Evolutionary conservation across 2,329 filamentous ascomycete genomes (phyloP).

Genomic region (Diaporthe sp.): DNA sequence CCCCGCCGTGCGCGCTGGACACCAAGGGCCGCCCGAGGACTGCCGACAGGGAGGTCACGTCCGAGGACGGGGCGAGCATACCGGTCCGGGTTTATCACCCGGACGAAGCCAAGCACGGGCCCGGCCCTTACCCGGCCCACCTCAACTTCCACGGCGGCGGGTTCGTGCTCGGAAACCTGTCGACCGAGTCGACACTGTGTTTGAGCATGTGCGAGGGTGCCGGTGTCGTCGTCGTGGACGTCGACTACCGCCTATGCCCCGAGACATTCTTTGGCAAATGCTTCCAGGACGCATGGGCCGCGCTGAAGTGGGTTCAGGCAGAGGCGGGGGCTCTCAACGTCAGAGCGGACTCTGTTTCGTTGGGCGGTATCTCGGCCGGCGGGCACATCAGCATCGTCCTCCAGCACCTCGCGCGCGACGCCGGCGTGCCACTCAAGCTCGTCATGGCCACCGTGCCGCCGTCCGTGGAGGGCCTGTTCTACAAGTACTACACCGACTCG

Average conservation of each 20-base stretch:
- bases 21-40: constrained; percentile 49
- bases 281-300: constrained; percentile 55
- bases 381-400: constrained; percentile 53
- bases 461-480: constrained; percentile 46
- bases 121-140: constrained; percentile 52
- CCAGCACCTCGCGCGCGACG: constrained; percentile 55
- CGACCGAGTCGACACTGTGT: constrained; percentile 52
- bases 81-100: constrained; percentile 53
- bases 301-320: constrained; percentile 51
- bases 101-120: constrained; percentile 47
- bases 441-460: constrained; percentile 53
- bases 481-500: constrained; percentile 52
- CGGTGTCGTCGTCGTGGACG: constrained; percentile 55
- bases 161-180: constrained; percentile 54
- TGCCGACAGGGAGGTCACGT: constrained; percentile 46
- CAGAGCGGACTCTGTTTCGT: constrained; percentile 51
- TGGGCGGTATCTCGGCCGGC: constrained; percentile 57
- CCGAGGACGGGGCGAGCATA: constrained; percentile 49
- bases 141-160: constrained; percentile 57
- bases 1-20: constrained; percentile 48
- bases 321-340: constrained; percentile 49
- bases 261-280: constrained; percentile 54
- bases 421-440: constrained; percentile 52
- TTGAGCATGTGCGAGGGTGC: constrained; percentile 54
- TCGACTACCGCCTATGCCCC: constrained; percentile 56